Conservation (phyloP, 1,139 yeast species). For the Blastobotrys capitulatus region DNA sequence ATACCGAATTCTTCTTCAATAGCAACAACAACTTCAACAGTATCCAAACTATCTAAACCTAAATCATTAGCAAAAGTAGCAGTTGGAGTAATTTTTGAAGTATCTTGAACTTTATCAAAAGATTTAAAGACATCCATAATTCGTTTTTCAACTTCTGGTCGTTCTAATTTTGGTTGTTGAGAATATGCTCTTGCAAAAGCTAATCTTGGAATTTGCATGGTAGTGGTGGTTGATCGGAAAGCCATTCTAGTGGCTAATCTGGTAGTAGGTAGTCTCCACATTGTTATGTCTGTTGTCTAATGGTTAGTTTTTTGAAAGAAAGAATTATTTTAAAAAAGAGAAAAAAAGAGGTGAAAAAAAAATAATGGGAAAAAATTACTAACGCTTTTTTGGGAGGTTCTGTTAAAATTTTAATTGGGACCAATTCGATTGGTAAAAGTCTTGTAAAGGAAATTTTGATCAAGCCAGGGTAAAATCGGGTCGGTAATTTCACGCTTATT, state of each 20-base stretch:
- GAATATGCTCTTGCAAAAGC: conserved; percentile 13
- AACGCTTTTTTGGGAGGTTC: neutral
- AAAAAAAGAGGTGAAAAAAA: no score
- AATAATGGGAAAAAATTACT: neutral
- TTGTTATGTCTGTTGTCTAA: conserved; percentile 1
- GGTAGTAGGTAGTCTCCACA: conserved; percentile 12
- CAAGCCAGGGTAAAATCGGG: neutral
- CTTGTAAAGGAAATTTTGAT: no score
- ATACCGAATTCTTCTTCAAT: conserved; percentile 63
- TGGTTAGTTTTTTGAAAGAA: neutral
- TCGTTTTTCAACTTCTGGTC: conserved; percentile 58
- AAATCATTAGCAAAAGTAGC: conserved; percentile 69
- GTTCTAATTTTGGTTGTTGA: conserved; percentile 10
- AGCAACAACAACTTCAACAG: conserved; percentile 86
- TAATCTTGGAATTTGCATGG: conserved; percentile 10
- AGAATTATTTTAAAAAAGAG: neutral
- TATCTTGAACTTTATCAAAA: conserved; percentile 49
- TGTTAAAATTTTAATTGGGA: neutral
- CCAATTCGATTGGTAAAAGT: no score
- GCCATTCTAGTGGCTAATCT: conserved; percentile 11
- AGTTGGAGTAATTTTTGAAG: conserved; percentile 42
- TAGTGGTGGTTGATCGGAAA: neutral
- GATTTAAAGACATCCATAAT: conserved; percentile 74
- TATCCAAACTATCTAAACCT: conserved; percentile 82
- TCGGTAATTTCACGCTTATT: no score